Conservation (phyloP, 192 early-diverging fungal species). For the Mortierella antarctica region DNA sequence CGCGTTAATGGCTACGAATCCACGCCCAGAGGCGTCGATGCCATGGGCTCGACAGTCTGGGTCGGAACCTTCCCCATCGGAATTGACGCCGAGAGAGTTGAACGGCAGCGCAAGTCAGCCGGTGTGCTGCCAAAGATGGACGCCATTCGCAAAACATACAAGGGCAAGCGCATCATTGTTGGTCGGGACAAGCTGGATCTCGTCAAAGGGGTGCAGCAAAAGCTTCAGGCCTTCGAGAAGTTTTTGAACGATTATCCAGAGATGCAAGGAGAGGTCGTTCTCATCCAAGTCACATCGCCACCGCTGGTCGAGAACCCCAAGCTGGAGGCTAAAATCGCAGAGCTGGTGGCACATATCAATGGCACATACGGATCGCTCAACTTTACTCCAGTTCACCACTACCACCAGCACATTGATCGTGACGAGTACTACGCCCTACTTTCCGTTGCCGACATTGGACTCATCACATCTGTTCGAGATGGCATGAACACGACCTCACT, state of each 20-base stretch:
- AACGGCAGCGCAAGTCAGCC: conserved; percentile 67
- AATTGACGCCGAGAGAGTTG: conserved; percentile 85
- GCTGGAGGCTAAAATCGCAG: conserved; percentile 86
- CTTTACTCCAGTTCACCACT: conserved; percentile 92
- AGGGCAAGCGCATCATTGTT: conserved; percentile 92
- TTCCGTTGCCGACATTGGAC: conserved; percentile 88
- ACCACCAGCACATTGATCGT: conserved; percentile 89
- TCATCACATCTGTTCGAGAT: conserved; percentile 93
- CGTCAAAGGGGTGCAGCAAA: conserved; percentile 94
- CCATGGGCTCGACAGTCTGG: conserved; percentile 78
- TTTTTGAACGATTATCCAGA: conserved; percentile 92
- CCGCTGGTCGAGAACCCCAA: conserved; percentile 72
- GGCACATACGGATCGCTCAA: conserved; percentile 93
- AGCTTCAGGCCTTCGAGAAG: conserved; percentile 92
- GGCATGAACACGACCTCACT: conserved; percentile 98
- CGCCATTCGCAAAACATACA: conserved; percentile 84
- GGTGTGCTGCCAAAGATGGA: conserved; percentile 83
- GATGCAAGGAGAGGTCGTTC: conserved; percentile 84
- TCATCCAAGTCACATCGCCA: conserved; percentile 98
- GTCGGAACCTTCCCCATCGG: conserved; percentile 97
- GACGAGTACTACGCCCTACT: conserved; percentile 98
- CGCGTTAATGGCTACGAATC: conserved; percentile 93
- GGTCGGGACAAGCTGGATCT: conserved; percentile 96
- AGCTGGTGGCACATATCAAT: conserved; percentile 92
- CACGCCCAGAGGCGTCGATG: conserved; percentile 93